A percentile compares a stretch with the other conserved stretches of the same genome.
These are phyloP conservation scores for Calophaca sinica DNA, from an alignment of 306 rosid genomes.

Conservation along the genomic window DNA sequence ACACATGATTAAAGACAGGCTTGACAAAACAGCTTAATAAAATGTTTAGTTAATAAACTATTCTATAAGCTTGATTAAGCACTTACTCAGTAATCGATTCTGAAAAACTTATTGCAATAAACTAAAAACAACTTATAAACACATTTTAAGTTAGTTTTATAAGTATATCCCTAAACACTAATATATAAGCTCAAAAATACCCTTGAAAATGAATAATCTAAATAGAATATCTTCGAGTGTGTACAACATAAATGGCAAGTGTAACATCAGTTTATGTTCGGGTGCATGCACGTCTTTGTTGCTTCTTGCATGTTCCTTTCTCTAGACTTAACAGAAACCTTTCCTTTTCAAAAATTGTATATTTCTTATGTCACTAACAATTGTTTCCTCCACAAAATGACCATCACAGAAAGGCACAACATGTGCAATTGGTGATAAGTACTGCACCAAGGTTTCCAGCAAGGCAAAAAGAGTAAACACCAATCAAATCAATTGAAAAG, in stretches of 20 bases:
- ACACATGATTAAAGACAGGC: too few relatives aligned
- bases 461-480: not conserved
- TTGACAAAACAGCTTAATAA: too few relatives aligned
- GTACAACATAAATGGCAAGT: not conserved
- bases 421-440: constrained; percentile 10
- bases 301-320: constrained; percentile 30
- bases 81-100: too few relatives aligned
- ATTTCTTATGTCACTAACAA: constrained; percentile 36
- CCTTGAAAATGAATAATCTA: too few relatives aligned
- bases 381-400: constrained; percentile 33
- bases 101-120: too few relatives aligned
- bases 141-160: too few relatives aligned
- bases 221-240: too few relatives aligned
- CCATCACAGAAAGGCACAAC: not conserved
- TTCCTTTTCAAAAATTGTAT: not conserved
- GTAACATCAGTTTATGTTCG: constrained; percentile 11
- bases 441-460: constrained; percentile 1
- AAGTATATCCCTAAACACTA: too few relatives aligned
- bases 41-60: too few relatives aligned
- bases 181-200: too few relatives aligned
- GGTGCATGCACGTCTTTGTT: not conserved
- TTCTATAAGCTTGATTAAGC: too few relatives aligned
- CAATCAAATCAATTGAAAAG: not conserved
- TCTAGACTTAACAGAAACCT: not conserved
- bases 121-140: too few relatives aligned